Conservation (phyloP, 345 rosid genomes). For the Mangifera indica region DNA sequence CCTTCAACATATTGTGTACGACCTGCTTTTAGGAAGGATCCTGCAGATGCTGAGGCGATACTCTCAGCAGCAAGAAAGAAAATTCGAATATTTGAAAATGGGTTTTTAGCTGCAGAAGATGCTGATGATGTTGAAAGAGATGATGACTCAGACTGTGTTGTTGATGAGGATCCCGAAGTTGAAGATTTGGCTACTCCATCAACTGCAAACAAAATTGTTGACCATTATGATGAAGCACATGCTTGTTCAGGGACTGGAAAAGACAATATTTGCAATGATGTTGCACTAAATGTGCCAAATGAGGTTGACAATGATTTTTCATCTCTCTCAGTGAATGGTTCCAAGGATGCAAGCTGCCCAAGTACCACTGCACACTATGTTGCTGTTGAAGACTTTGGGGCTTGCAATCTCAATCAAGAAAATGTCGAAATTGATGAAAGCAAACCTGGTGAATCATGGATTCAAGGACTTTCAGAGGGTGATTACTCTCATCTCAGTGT, state of each 20-base stretch:
- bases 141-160: slow-evolving; percentile 86
- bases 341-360: slow-evolving; percentile 36
- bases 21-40: slow-evolving; percentile 89
- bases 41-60: slow-evolving; percentile 86
- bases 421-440: slow-evolving; percentile 74
- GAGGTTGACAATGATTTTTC: slow-evolving; percentile 43
- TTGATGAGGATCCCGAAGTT: slow-evolving; percentile 93
- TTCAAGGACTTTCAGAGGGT: slow-evolving; percentile 91
- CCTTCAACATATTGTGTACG: slow-evolving; percentile 98
- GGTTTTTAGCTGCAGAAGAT: slow-evolving; percentile 76
- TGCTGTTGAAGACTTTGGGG: slow-evolving; percentile 33
- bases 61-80: slow-evolving; percentile 89
- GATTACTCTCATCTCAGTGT: slow-evolving; percentile 93
- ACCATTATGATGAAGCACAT: slow-evolving; percentile 37
- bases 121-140: slow-evolving; percentile 85
- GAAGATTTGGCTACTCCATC: slow-evolving; percentile 71
- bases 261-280: slow-evolving; percentile 34
- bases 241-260: slow-evolving; percentile 45
- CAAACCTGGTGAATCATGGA: slow-evolving; percentile 80
- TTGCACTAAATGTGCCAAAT: slow-evolving; percentile 33
- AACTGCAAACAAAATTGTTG: slow-evolving; percentile 44
- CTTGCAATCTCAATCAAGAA: slow-evolving; percentile 41
- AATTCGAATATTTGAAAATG: slow-evolving; percentile 88
- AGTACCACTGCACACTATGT: slow-evolving; percentile 35
- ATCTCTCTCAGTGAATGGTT: slow-evolving; percentile 39